Conservation (phyloP, 371 early-diverging fungal species). For the Mortierella sp. region DNA sequence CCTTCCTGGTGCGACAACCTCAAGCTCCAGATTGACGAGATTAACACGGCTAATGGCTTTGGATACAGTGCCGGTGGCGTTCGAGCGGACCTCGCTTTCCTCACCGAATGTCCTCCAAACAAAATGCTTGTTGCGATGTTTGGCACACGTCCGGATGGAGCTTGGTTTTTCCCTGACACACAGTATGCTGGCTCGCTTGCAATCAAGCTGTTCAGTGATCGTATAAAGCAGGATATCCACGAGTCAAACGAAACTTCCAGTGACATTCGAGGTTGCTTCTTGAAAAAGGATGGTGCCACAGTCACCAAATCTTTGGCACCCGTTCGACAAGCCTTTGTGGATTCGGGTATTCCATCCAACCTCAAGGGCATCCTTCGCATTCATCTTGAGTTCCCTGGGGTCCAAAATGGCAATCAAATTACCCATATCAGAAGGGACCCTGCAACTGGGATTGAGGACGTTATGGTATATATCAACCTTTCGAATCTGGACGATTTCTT, state of each 20-base stretch:
- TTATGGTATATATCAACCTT: constrained; percentile 29
- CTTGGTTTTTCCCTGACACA: constrained; percentile 26
- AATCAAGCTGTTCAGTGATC: constrained; percentile 15
- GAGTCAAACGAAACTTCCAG: constrained; percentile 14
- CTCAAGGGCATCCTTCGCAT: constrained; percentile 21
- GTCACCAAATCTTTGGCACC: neutral
- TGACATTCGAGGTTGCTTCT: constrained; percentile 17
- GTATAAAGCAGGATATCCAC: neutral
- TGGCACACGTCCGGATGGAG: constrained; percentile 25
- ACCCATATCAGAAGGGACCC: constrained; percentile 13
- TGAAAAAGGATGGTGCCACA: constrained; percentile 3
- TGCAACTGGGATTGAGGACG: constrained; percentile 19
- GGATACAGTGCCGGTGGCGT: constrained; percentile 10
- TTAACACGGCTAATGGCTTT: constrained; percentile 26
- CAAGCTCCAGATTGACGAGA: constrained; percentile 25
- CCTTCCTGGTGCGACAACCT: constrained; percentile 11
- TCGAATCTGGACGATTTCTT: constrained; percentile 19
- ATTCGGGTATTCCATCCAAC: constrained; percentile 1
- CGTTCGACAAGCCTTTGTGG: constrained; percentile 7
- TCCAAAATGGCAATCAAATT: neutral
- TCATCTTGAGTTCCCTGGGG: constrained; percentile 20
- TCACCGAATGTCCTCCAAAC: constrained; percentile 21
- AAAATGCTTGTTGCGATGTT: constrained; percentile 8
- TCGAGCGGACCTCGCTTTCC: constrained; percentile 22
- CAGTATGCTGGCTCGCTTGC: constrained; percentile 24